Percentiles rank a stretch among this genome's conserved stretches.
phyloP scores from a whole-genome alignment of 371 early-diverging fungal genomes.

The Chytridium lagenaria region DNA sequence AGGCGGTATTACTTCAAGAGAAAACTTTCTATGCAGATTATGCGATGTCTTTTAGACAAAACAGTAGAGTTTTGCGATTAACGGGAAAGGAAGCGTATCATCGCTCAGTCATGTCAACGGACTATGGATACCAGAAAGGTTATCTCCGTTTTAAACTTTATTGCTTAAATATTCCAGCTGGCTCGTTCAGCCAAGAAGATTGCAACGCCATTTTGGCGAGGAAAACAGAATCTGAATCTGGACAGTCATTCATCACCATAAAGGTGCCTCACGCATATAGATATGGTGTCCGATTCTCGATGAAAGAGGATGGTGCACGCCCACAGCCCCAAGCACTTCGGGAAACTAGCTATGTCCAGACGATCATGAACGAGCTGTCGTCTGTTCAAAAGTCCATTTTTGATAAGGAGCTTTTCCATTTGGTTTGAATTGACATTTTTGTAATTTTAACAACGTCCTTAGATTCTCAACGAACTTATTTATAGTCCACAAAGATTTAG shows the following conservation, averaged over 20 bases:
- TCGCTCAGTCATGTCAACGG: not conserved
- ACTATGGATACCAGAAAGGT: constrained; percentile 1
- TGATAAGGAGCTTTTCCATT: no score
- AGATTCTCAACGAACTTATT: no score
- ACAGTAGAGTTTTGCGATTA: not conserved
- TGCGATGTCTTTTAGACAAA: not conserved
- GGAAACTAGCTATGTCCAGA: no score
- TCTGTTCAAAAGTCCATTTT: no score
- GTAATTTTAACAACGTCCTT: no score
- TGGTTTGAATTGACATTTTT: no score
- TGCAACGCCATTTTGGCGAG: not conserved
- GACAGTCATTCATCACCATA: not conserved
- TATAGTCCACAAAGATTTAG: no score
- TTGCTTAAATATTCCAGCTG: not conserved
- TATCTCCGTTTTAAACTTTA: not conserved
- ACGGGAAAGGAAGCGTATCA: not conserved
- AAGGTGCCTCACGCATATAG: no score
- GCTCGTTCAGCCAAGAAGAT: not conserved
- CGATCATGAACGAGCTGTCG: no score
- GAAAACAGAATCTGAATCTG: not conserved
- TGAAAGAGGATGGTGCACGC: no score
- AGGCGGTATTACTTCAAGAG: not conserved
- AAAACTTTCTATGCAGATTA: not conserved
- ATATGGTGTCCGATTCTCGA: no score
- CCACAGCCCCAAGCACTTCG: no score